Base-by-base conservation (phyloP, 208 protist species). In the Balamuthia mandrillaris region DNA sequence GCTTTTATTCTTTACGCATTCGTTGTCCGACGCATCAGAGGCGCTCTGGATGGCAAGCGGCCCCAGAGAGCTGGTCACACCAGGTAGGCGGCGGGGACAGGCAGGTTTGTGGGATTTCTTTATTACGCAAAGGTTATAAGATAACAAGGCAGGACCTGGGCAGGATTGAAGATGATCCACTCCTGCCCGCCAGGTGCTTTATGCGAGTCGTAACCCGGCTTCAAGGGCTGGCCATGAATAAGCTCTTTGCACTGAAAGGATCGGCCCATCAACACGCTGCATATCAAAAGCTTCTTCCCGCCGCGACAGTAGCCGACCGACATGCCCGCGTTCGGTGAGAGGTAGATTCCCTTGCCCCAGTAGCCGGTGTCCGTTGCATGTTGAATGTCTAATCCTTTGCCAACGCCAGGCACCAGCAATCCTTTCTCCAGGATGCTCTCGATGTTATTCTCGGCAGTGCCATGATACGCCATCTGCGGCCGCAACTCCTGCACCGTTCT, bases 161-260 rank as follows among this genome's bases (percentile, higher is more conserved):
- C 63, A 18, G 63, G 63, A 29, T 74, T 74, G 63, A 74, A 74
- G 63, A 74, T 74, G 6, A 74, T 29, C 63, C 63, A 74, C 63
- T 74, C 63, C 24, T 74, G 63, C 4, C 63, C 63, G 35, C 63
- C 63, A 0, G 63, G 63, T 21, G 63, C 63, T 16, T 35, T 74
- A 29, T 74, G 63, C 5, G 63, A 74, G 39, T 74, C 63, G 16
- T 74, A 7, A 24, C 63, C 63, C 21, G 31, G 24, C 39, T 33
- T 74, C 0, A 74, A 29, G 16, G 42, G 39, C 1, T 35, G 39
- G 16, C 63, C 63, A 41, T 74, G 63, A n/a, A 74, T 74, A 5
- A 74, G 63, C 10, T 3, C 1, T 7, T 35, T 74, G 63, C 63
- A 74, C 37, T 74, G 63, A 41, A 74, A 74, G 12, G 63, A 51